Base-by-base conservation (phyloP, 495 filamentous ascomycete genomes). In the Tuber melanosporum region DNA sequence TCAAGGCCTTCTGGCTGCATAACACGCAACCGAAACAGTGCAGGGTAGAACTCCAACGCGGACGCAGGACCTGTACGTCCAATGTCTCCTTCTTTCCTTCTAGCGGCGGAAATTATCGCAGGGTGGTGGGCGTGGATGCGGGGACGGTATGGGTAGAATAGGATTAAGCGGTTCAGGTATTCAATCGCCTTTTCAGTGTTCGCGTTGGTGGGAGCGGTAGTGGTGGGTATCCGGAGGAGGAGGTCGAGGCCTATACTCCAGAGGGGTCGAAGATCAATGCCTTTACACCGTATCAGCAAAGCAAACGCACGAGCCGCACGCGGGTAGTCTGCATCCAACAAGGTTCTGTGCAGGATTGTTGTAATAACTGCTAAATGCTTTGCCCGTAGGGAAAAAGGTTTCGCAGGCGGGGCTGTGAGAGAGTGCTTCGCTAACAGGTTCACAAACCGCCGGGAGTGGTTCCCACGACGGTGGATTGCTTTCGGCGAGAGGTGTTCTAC, bases 211-310 rank as follows among this genome's bases (percentile, higher is more conserved):
- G 43, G 42, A 10, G 14, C 47, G 4, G 44, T 6, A 57, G 70
- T 32, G 41, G 57, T 72, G n/a, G 75, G 71, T 19, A 43, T 45
- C 17, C 47, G 39, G 3, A 82, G 66, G 14, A 82, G 75, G 10
- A 83, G 77, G 32, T 82, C 75, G 9, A 82, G 15, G 2, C 82
- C 82, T 8, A 83, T 72, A 4, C 52, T 70, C 82, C 82, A 83
- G 17, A 83, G 62, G 0, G 41, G 14, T 3, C 82, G 71, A 20
- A 83, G n/a, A 57, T 83, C 82, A 8, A 83, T 72, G 36, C 74
- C 72, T 39, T 73, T 80, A 26, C 76, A 71, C 9, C 81, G 73
- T 15, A 83, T 52, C 22, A 83, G 70, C 19, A 83, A 69, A 19
- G 71, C 81, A 41, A 72, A 83, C 14, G 82, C 82, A 22, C 82